A percentile compares a stretch with the other conserved stretches of the same genome.
Evolutionary conservation across 177 flowering plant species (phyloP).

Genomic region (Telopea speciosissima): DNA sequence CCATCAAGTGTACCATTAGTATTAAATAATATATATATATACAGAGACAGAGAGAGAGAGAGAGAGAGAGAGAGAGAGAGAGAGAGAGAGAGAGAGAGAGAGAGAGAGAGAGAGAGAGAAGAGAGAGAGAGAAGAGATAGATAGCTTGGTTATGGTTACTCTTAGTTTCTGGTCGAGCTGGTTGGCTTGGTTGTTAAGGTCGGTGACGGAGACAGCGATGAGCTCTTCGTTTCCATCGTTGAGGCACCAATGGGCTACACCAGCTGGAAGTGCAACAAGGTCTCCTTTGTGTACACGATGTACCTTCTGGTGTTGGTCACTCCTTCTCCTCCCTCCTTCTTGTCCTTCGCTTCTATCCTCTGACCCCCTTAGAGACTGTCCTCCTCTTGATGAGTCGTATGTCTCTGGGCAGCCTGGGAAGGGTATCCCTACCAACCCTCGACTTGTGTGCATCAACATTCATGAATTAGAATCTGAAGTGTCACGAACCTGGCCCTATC

Average conservation of each 20-base stretch:
- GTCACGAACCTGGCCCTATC: too few species aligned
- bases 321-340: neutral
- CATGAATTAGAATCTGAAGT: neutral
- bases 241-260: conserved; percentile 41
- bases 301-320: conserved; percentile 43
- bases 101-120: too few species aligned
- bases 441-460: conserved; percentile 21
- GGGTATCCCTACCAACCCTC: conserved; percentile 29
- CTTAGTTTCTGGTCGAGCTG: conserved; percentile 39
- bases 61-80: too few species aligned
- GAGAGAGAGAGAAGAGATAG: too few species aligned
- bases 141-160: conserved; percentile 11
- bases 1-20: too few species aligned
- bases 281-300: conserved; percentile 36
- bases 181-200: conserved; percentile 38
- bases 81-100: too few species aligned
- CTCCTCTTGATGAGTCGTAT: conserved; percentile 8
- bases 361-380: neutral
- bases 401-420: conserved; percentile 48
- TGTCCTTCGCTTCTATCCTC: neutral
- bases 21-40: too few species aligned
- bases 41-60: too few species aligned
- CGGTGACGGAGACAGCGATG: conserved; percentile 29
- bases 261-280: conserved; percentile 39
- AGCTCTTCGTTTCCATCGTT: conserved; percentile 41